A percentile compares a stretch with the other conserved stretches of the same genome.
Evolutionary conservation across 495 filamentous ascomycete genomes (phyloP).

Genomic region (Penicillium malachiteum): DNA sequence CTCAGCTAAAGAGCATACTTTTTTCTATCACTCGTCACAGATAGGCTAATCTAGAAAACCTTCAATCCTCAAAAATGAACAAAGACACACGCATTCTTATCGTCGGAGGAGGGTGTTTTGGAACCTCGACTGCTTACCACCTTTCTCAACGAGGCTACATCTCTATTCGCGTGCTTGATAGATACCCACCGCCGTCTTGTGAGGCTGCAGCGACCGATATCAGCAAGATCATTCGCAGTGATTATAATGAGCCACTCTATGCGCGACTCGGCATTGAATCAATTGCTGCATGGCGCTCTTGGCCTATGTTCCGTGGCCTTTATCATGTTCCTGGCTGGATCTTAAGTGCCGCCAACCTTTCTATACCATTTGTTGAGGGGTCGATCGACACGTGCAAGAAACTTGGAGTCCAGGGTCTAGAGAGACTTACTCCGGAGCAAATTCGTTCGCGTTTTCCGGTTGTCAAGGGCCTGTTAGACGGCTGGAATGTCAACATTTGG

Average conservation of each 20-base stretch:
- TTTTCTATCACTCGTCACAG: no score
- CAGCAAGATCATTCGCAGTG: slow-evolving; percentile 25
- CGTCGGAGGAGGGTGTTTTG: slow-evolving; percentile 40
- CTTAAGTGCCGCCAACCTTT: slow-evolving; percentile 20
- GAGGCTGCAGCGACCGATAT: slow-evolving; percentile 30
- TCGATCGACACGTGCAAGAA: slow-evolving; percentile 22
- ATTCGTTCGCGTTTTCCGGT: slow-evolving; percentile 22
- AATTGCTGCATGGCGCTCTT: slow-evolving; percentile 17
- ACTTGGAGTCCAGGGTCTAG: slow-evolving; percentile 8
- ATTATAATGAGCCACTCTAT: slow-evolving; percentile 22
- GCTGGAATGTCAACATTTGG: slow-evolving; percentile 30
- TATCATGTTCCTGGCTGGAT: slow-evolving; percentile 37
- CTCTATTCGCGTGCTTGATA: slow-evolving; percentile 30
- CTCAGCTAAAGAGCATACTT: no score
- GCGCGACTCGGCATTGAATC: slow-evolving; percentile 23
- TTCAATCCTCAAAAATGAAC: neutral
- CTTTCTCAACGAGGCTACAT: slow-evolving; percentile 27
- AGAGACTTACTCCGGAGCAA: neutral
- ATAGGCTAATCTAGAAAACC: neutral
- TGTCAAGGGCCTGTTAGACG: slow-evolving; percentile 25
- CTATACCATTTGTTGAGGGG: slow-evolving; percentile 25
- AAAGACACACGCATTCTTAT: slow-evolving; percentile 23
- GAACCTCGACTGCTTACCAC: slow-evolving; percentile 42
- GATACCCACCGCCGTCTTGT: slow-evolving; percentile 27
- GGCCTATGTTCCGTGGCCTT: slow-evolving; percentile 24